These are phyloP conservation scores for Diaporthe helianthi DNA, from an alignment of 2,329 filamentous ascomycete species.

Conservation along the genomic window DNA sequence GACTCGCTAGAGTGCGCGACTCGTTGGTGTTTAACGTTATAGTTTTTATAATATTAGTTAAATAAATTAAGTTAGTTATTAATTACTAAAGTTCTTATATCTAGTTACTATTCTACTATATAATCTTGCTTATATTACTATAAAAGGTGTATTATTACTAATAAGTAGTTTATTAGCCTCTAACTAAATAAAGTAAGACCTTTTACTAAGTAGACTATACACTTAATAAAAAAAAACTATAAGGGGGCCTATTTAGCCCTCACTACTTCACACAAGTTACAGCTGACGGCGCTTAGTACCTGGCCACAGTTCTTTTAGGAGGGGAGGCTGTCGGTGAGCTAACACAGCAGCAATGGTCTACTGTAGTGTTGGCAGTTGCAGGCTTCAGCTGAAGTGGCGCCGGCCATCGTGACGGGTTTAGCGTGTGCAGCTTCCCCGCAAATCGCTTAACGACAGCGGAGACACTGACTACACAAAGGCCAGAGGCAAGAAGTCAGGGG, in stretches of 20 bases:
- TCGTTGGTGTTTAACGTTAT: no score
- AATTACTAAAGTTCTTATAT: no score
- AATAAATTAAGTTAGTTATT: no score
- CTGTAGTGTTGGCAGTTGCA: slow-evolving; percentile 6
- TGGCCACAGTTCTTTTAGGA: neutral
- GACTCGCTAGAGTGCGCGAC: no score
- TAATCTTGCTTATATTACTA: no score
- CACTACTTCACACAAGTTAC: neutral
- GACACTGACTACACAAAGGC: neutral
- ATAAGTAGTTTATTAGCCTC: no score
- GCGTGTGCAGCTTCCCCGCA: slow-evolving; percentile 24
- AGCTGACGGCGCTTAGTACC: neutral
- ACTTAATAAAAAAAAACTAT: no score
- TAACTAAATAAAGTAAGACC: neutral
- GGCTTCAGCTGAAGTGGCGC: slow-evolving; percentile 28
- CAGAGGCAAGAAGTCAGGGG: slow-evolving; percentile 21
- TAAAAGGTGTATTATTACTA: no score
- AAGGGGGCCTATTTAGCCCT: no score
- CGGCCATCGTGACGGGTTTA: slow-evolving; percentile 8
- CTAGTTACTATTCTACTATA: no score
- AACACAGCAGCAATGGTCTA: neutral
- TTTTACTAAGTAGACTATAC: neutral
- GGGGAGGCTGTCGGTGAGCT: slow-evolving; percentile 20
- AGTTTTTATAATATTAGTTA: no score
- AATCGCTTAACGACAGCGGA: slow-evolving; percentile 22